These are phyloP conservation scores for Monosporascus sp. DNA, from an alignment of 2,329 filamentous ascomycete species.

Conservation along the genomic window DNA sequence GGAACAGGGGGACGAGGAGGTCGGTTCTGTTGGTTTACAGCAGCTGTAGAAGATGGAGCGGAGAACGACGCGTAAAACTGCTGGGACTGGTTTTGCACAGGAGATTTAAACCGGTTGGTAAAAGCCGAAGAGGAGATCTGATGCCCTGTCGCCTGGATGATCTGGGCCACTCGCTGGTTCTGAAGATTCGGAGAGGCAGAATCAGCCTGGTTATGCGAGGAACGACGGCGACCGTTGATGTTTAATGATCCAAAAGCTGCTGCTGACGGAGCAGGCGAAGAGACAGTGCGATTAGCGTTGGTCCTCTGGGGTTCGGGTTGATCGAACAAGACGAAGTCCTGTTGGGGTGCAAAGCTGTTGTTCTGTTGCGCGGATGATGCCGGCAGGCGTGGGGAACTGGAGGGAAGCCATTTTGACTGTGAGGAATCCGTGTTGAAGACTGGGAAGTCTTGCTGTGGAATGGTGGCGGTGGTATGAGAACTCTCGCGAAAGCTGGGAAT, in stretches of 20 bases:
- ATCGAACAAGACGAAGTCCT: conserved; percentile 79
- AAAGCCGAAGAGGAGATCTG: conserved; percentile 48
- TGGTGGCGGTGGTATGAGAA: conserved; percentile 53
- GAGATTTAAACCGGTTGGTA: conserved; percentile 53
- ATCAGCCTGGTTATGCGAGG: conserved; percentile 29
- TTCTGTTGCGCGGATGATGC: conserved; percentile 54
- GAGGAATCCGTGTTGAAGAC: conserved; percentile 79
- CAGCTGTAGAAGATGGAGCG: conserved; percentile 54
- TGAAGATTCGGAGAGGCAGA: conserved; percentile 43
- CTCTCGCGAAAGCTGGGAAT: conserved; percentile 51
- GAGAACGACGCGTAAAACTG: conserved; percentile 62
- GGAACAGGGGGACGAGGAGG: conserved; percentile 63
- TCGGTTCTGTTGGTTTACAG: conserved; percentile 50
- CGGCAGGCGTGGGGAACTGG: conserved; percentile 59
- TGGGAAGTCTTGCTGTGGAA: conserved; percentile 60
- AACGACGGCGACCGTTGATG: conserved; percentile 45
- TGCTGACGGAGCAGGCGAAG: conserved; percentile 40
- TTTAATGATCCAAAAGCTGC: conserved; percentile 31
- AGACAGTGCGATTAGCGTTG: conserved; percentile 38
- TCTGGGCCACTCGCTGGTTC: conserved; percentile 55
- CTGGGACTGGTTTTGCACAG: conserved; percentile 37
- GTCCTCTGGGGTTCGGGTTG: conserved; percentile 38
- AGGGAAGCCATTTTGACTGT: conserved; percentile 75
- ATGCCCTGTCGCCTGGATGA: conserved; percentile 54
- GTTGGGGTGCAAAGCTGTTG: conserved; percentile 47